These are phyloP conservation scores for Cicer pinnatifidum DNA, from an alignment of 306 rosid species.

Conservation along the genomic window DNA sequence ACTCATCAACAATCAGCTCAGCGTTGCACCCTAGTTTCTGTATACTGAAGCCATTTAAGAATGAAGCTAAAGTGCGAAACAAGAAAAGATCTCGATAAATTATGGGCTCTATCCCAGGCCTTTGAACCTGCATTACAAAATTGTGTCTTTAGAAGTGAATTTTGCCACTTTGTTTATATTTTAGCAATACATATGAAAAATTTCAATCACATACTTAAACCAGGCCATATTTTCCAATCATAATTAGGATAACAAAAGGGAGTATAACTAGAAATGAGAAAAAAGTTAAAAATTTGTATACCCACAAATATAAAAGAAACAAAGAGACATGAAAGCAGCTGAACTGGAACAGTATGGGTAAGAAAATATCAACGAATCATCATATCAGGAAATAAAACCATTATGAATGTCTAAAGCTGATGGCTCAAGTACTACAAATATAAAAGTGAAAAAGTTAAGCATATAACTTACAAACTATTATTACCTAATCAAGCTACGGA, in stretches of 20 bases:
- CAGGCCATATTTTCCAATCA: slow-evolving; percentile 16
- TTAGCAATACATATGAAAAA: slow-evolving; percentile 33
- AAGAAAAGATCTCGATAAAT: slow-evolving; percentile 95
- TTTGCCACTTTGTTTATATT: slow-evolving; percentile 26
- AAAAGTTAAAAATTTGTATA: slow-evolving; percentile 1
- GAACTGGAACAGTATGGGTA: slow-evolving; percentile 24
- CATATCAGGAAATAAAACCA: slow-evolving; percentile 29
- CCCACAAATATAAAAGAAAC: slow-evolving; percentile 2
- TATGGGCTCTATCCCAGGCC: slow-evolving; percentile 93
- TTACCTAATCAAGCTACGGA: slow-evolving; percentile 30
- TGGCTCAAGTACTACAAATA: slow-evolving; percentile 5
- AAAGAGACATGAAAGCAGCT: neutral
- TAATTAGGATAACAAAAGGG: slow-evolving; percentile 14
- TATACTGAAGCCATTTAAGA: slow-evolving; percentile 85
- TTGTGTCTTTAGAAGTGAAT: slow-evolving; percentile 31
- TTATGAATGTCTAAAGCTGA: slow-evolving; percentile 14
- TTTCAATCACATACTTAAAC: slow-evolving; percentile 30
- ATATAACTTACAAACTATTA: slow-evolving; percentile 7
- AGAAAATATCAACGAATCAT: slow-evolving; percentile 15
- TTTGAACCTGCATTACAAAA: slow-evolving; percentile 73
- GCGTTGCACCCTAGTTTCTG: slow-evolving; percentile 97
- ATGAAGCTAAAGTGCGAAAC: slow-evolving; percentile 92
- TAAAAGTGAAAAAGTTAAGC: slow-evolving; percentile 8
- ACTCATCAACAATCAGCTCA: slow-evolving; percentile 97
- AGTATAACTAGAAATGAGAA: slow-evolving; percentile 10